phyloP scores from a whole-genome alignment of 2,329 filamentous ascomycete species.

The Mollisia scopiformis region DNA sequence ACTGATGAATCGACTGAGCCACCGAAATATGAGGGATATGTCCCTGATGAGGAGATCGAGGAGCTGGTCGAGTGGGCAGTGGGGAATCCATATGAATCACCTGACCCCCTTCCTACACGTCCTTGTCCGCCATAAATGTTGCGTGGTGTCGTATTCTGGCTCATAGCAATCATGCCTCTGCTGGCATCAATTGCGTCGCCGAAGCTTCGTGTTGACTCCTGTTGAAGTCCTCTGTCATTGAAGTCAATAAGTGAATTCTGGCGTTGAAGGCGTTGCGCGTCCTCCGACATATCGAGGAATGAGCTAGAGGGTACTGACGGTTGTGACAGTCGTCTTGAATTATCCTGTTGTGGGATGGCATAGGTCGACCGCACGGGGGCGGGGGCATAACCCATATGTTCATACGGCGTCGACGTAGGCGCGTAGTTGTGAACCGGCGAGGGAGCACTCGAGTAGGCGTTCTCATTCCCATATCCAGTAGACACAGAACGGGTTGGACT shows the following conservation, averaged over 20 bases:
- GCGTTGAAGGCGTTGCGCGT: constrained; percentile 44
- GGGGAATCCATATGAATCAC: constrained; percentile 91
- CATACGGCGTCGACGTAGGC: constrained; percentile 64
- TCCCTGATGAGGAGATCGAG: constrained; percentile 84
- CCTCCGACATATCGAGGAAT: constrained; percentile 42
- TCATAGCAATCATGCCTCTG: constrained; percentile 93
- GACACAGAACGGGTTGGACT: constrained; percentile 61
- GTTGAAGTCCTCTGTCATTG: constrained; percentile 59
- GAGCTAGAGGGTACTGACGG: constrained; percentile 70
- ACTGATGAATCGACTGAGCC: constrained; percentile 83
- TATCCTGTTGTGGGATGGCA: constrained; percentile 54
- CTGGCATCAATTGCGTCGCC: constrained; percentile 91
- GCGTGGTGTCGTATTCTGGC: constrained; percentile 90
- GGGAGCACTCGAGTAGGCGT: constrained; percentile 68
- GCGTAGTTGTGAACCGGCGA: constrained; percentile 41
- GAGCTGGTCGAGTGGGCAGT: constrained; percentile 83
- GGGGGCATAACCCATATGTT: constrained; percentile 74
- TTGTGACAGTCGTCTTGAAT: constrained; percentile 75
- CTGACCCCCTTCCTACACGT: constrained; percentile 67
- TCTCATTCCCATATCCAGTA: constrained; percentile 68
- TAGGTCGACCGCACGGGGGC: constrained; percentile 64
- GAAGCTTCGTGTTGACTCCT: constrained; percentile 67
- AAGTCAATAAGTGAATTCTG: constrained; percentile 69
- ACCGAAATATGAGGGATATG: constrained; percentile 82
- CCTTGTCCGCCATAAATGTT: constrained; percentile 79